Conservation (phyloP, 2,329 filamentous ascomycete genomes). For the Bipolaris gigantea region DNA sequence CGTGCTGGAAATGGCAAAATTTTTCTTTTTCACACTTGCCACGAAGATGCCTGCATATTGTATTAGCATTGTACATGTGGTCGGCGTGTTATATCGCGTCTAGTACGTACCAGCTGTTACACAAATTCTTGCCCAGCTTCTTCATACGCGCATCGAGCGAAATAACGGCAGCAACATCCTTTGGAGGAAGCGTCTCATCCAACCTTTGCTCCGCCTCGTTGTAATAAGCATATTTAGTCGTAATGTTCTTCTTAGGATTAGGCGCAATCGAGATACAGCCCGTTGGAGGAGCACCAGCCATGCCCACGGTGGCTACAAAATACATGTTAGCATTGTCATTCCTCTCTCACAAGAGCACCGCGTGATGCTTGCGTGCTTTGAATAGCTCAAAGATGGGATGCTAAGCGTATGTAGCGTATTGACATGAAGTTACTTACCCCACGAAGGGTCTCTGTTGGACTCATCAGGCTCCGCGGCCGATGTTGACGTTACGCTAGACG, state of each 20-base stretch:
- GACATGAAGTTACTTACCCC: constrained; percentile 13
- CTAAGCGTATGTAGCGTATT: background rate
- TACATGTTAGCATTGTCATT: constrained; percentile 12
- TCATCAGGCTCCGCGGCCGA: constrained; percentile 16
- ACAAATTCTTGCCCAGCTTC: constrained; percentile 36
- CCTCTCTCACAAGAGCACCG: background rate
- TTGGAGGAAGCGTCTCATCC: constrained; percentile 44
- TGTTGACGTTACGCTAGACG: constrained; percentile 26
- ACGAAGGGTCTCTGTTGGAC: constrained; percentile 23
- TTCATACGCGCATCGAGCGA: constrained; percentile 39
- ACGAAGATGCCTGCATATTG: constrained; percentile 27
- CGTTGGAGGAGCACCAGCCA: constrained; percentile 27
- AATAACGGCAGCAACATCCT: constrained; percentile 26
- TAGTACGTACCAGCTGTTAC: constrained; percentile 32
- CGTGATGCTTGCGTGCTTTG: background rate
- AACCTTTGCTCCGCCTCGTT: constrained; percentile 50
- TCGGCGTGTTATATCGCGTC: too few species aligned
- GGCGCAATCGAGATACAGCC: constrained; percentile 47
- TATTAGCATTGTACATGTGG: background rate
- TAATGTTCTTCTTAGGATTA: constrained; percentile 20
- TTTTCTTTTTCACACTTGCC: constrained; percentile 46
- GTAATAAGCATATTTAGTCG: constrained; percentile 45
- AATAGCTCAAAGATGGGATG: background rate
- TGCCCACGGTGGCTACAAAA: constrained; percentile 49
- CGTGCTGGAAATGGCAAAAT: constrained; percentile 50